phyloP scores from a whole-genome alignment of 2,329 filamentous ascomycete genomes.

The Fusarium sarcochroum region DNA sequence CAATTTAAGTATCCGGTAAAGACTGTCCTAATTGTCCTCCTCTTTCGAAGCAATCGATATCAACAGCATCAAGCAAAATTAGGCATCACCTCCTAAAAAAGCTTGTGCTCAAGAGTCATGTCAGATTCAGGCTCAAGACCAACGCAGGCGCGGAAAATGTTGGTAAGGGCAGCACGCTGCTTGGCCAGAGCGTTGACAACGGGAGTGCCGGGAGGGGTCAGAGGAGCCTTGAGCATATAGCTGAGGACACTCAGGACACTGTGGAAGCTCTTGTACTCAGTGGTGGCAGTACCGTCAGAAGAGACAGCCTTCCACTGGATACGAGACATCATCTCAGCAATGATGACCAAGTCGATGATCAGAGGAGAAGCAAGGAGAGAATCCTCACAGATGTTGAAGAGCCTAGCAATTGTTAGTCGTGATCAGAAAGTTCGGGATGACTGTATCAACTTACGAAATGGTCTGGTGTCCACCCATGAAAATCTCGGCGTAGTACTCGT shows the following conservation, averaged over 20 bases:
- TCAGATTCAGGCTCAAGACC: constrained; percentile 97
- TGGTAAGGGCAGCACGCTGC: constrained; percentile 93
- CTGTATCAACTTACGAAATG: constrained; percentile 74
- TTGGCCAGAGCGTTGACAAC: constrained; percentile 97
- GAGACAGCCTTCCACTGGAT: constrained; percentile 86
- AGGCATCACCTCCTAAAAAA: constrained; percentile 71
- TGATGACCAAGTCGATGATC: constrained; percentile 95
- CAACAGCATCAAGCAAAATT: constrained; percentile 2
- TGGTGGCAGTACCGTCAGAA: constrained; percentile 64
- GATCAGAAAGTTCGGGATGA: not conserved
- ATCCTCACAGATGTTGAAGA: constrained; percentile 99
- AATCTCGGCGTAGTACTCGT: constrained; percentile 99
- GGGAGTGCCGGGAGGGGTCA: constrained; percentile 94
- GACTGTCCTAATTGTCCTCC: constrained; percentile 28
- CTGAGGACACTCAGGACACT: constrained; percentile 96
- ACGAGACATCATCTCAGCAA: constrained; percentile 98
- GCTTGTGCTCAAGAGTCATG: constrained; percentile 99
- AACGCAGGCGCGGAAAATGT: constrained; percentile 98
- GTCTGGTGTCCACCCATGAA: constrained; percentile 99
- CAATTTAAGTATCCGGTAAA: constrained; percentile 28
- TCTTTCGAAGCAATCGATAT: constrained; percentile 7
- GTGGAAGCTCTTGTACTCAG: constrained; percentile 93
- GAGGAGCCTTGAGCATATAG: constrained; percentile 98
- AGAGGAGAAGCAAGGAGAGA: constrained; percentile 94
- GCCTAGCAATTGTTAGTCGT: constrained; percentile 62